Evolutionary conservation across 768 basidiomycete genomes (phyloP), one percentile per base, ranked within the genome.

Genomic region (Suillus paluster): DNA sequence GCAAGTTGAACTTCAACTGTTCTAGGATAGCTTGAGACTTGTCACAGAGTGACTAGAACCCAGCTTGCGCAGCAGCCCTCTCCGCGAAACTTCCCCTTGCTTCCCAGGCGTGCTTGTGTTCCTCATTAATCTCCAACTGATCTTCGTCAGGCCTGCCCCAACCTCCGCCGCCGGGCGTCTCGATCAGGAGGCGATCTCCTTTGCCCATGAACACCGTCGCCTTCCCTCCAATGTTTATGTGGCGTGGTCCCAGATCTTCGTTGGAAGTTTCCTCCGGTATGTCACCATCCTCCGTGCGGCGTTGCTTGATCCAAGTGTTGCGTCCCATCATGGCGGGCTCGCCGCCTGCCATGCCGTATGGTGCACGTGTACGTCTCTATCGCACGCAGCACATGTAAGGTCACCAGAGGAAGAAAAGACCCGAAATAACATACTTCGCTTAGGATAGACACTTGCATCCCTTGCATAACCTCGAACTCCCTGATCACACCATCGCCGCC

Each of bases 91-190:
- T 90, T 1, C 90, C 89, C 60, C 90, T 76, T n/a, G 88, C 86
- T 67, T 88, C 87, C 90, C 90, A 91, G 33, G 73, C 78, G 3
- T 59, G 58, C 27, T 45, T 60, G 33, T 60, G 27, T 48, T 74
- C 69, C 71, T 85, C 79, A 25, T 62, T 65, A 48, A 63, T 62
- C 9, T 60, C 64, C 21, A 21, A 60, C 19, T 62, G 67, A 23
- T 30, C 53, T 27, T 61, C 66, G 0, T 73, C 69, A 8, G 66
- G 61, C 8, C 54, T 38, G 1, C 95, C 95, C 91, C 91, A 97
- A 3, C 87, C 95, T 8, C 95, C 95, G 10, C 90, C 95, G 1
- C 95, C 95, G 0, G 95, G 95, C 0, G 95, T 96, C 77, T 95
- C 88, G 54, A 97, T 86, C 61, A 89, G 67, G 62, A 97, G 72